Conservation (phyloP, 1,284 basidiomycete species). For the Lignosus rhinocerotis region DNA sequence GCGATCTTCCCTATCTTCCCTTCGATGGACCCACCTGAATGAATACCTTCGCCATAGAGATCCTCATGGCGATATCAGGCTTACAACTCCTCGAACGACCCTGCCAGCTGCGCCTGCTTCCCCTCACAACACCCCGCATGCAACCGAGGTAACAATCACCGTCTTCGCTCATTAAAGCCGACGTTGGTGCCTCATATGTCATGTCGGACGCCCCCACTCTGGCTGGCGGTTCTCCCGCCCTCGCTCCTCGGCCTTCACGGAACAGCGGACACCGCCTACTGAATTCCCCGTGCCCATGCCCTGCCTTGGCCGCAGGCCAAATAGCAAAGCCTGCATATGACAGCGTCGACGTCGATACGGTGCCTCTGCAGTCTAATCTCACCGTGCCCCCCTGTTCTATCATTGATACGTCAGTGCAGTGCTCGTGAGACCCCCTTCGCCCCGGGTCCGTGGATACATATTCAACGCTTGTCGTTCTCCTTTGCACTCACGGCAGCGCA, state of each 20-base stretch:
- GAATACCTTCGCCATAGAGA: not conserved
- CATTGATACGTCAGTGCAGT: not conserved
- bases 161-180: not conserved
- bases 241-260: conserved; percentile 4
- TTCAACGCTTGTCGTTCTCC: not conserved
- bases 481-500: not conserved
- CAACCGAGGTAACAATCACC: not conserved
- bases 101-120: not conserved
- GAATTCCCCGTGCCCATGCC: not conserved
- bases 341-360: not conserved
- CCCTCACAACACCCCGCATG: not conserved
- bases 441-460: not conserved
- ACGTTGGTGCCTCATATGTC: not conserved
- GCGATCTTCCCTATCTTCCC: not conserved
- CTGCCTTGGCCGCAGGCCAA: not conserved
- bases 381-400: not conserved
- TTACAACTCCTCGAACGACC: not conserved
- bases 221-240: no score
- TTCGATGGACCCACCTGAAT: no score
- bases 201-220: no score
- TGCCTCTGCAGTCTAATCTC: not conserved
- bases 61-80: not conserved
- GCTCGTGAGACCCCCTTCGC: no score
- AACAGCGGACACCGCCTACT: not conserved
- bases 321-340: not conserved